Base-by-base conservation (phyloP, 305 asterid species). In the Plantago rigida region DNA sequence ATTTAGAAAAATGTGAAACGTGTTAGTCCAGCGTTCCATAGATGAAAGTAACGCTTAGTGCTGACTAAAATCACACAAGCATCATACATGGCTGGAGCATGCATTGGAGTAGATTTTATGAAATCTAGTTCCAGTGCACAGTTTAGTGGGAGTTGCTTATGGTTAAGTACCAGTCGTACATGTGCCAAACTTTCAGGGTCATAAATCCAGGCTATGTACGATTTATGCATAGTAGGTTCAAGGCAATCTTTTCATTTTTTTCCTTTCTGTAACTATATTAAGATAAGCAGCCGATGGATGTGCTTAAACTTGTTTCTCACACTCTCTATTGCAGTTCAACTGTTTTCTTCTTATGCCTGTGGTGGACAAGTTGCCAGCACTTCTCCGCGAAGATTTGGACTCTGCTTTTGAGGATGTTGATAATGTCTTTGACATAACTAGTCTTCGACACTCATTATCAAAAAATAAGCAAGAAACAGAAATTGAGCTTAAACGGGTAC, bases 291-390 rank as follows among this genome's bases (percentile, higher is more conserved):
- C 9, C 28, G 19, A 22, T 26, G 58, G 9, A 42, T 49, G 36
- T 59, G 17, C 53, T 48, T 64, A 15, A 64, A 58, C 22, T 51
- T 63, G 49, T 68, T 54, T 58, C 28, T 53, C 24, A 1, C 65
- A 61, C 66, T 72, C 15, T 57, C 52, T 70, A 63, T 62, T 77
- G 84, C 95, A 91, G 98, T 91, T 84, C 81, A 86, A 87, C 76
- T 87, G 92, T 73, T 91, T 91, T 69, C 93, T 91, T 68, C 95
- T 86, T 49, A 91, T 87, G 97, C 97, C 96, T 6, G 92, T 85
- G 64, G 95, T 87, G 24, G 98, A 91, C 82, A 91, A 87, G 83
- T 75, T 91, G 78, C 96, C 98, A 59, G 94, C 95, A 59, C 95
- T 91, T 69, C 85, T 86, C 36, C 85, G 94, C 9, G 90, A 84